A percentile compares a stretch with the other conserved stretches of the same genome.
Evolutionary conservation across 306 rosid species (phyloP).

Genomic region (Purshia tridentata): DNA sequence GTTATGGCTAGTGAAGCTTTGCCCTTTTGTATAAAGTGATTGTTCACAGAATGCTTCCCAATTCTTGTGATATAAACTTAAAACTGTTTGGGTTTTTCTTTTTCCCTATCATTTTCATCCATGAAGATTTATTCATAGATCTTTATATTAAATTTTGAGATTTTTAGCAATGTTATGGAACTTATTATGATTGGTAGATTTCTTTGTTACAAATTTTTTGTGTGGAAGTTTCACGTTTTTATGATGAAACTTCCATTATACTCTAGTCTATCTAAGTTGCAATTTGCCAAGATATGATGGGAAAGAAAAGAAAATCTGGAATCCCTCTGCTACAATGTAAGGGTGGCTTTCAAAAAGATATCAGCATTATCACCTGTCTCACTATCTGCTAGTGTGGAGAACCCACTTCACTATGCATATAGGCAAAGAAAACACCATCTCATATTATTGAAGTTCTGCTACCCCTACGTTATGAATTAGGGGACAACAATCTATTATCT

Average conservation of each 20-base stretch:
- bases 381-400: constrained; percentile 1
- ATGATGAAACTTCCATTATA: too few relatives aligned
- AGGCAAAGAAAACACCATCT: not conserved
- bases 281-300: too few relatives aligned
- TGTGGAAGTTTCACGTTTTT: too few relatives aligned
- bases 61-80: not conserved
- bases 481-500: constrained; percentile 4
- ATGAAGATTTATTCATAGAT: too few relatives aligned
- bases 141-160: too few relatives aligned
- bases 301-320: too few relatives aligned
- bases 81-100: not conserved
- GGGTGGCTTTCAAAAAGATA: not conserved
- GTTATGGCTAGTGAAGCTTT: constrained; percentile 18
- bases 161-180: too few relatives aligned
- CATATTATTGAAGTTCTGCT: not conserved
- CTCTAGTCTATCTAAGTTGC: too few relatives aligned
- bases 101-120: not conserved
- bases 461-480: constrained; percentile 10
- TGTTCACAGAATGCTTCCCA: constrained; percentile 16
- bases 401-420: constrained; percentile 3
- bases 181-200: too few relatives aligned
- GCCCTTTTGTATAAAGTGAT: constrained; percentile 22
- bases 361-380: constrained; percentile 1
- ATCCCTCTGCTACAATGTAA: too few relatives aligned
- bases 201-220: too few relatives aligned